Evolutionary conservation across 768 basidiomycete genomes (phyloP).

Genomic region (Polyporus arcularius): DNA sequence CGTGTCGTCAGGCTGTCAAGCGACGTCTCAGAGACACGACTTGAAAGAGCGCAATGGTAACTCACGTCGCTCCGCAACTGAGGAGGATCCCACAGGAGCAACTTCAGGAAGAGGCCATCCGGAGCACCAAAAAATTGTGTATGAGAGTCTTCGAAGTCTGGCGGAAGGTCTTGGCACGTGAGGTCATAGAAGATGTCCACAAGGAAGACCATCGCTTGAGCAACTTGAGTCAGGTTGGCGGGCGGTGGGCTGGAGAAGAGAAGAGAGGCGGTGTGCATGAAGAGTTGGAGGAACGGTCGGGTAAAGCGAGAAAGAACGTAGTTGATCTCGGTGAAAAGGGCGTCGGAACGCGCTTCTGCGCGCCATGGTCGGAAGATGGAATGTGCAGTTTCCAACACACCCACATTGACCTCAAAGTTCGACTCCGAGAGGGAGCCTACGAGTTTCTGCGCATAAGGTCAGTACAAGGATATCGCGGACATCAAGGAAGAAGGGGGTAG

Average conservation of each 20-base stretch:
- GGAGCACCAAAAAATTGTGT: slow-evolving; percentile 76
- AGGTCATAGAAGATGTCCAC: slow-evolving; percentile 92
- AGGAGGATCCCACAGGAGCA: slow-evolving; percentile 77
- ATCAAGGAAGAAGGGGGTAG: no score
- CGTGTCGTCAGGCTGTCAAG: slow-evolving; percentile 68
- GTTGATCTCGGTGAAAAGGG: slow-evolving; percentile 89
- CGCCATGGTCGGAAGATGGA: slow-evolving; percentile 96
- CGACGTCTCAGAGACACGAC: background rate
- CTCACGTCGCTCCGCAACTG: slow-evolving; percentile 72
- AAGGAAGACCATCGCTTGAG: slow-evolving; percentile 76
- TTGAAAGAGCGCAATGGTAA: slow-evolving; percentile 9
- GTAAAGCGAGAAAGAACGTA: slow-evolving; percentile 84
- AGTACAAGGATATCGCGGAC: background rate
- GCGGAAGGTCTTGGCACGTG: slow-evolving; percentile 93
- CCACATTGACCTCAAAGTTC: slow-evolving; percentile 84
- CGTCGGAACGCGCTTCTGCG: slow-evolving; percentile 83
- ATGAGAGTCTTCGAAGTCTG: slow-evolving; percentile 88
- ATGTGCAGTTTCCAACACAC: slow-evolving; percentile 91
- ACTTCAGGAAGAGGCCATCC: slow-evolving; percentile 74
- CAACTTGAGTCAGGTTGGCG: slow-evolving; percentile 49
- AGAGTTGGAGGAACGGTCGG: slow-evolving; percentile 80
- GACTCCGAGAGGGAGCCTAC: slow-evolving; percentile 77
- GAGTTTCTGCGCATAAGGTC: slow-evolving; percentile 65
- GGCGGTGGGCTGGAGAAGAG: slow-evolving; percentile 46
- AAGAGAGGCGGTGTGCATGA: slow-evolving; percentile 61